Percentiles rank a stretch among this genome's conserved stretches.
phyloP scores from a whole-genome alignment of 228 moss, liverwort and hornwort species.

The Sphagnum magellanicum region DNA sequence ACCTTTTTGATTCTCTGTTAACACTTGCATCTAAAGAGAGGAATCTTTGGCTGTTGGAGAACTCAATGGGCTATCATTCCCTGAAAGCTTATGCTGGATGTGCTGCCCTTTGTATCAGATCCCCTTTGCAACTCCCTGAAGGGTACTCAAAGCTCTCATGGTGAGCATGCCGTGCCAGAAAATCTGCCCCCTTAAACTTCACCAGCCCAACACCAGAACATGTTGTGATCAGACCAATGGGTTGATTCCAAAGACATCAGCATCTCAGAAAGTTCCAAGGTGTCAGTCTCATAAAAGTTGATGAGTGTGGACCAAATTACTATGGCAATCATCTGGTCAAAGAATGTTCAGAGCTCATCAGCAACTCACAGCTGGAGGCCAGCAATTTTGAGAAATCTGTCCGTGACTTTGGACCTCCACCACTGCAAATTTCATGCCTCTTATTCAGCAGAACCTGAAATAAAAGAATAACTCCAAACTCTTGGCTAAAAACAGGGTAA shows the following conservation, averaged over 20 bases:
- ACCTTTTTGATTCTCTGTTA: slow-evolving; percentile 13
- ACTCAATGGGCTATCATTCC: slow-evolving; percentile 10
- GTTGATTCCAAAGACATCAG: too few species aligned
- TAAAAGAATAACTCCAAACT: too few species aligned
- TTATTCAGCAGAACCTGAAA: too few species aligned
- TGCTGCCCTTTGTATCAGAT: slow-evolving; percentile 65
- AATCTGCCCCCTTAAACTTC: slow-evolving; percentile 88
- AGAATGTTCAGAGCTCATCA: slow-evolving; percentile 38
- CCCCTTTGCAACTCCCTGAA: slow-evolving; percentile 58
- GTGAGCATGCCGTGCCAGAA: slow-evolving; percentile 76
- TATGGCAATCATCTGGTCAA: too few species aligned
- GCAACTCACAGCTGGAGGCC: slow-evolving; percentile 71
- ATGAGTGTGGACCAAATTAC: too few species aligned
- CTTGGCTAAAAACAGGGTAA: too few species aligned
- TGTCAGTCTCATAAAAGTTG: too few species aligned
- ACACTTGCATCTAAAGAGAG: neutral
- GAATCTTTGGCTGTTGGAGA: slow-evolving; percentile 9
- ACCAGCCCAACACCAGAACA: slow-evolving; percentile 2
- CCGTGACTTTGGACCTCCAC: slow-evolving; percentile 67
- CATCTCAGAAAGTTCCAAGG: too few species aligned
- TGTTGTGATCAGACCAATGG: too few species aligned
- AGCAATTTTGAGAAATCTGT: slow-evolving; percentile 76
- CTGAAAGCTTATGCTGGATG: slow-evolving; percentile 4
- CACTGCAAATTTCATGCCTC: slow-evolving; percentile 26
- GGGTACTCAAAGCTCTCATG: slow-evolving; percentile 74